Evolutionary conservation across 768 basidiomycete species (phyloP).

Genomic region (Termitomyces eurrhizus): DNA sequence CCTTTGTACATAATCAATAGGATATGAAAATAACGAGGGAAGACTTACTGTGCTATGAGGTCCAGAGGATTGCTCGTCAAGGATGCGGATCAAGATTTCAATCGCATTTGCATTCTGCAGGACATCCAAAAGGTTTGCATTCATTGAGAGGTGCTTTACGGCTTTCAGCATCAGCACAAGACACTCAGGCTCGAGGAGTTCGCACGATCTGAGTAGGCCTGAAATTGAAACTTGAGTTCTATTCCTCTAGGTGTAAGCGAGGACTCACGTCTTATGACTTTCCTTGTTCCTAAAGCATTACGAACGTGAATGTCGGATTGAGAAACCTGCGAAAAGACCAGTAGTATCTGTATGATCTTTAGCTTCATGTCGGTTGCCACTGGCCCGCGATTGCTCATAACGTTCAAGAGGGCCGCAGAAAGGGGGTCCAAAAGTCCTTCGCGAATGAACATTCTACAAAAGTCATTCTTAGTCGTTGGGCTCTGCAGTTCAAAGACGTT

Average conservation of each 20-base stretch:
- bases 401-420: constrained; percentile 83
- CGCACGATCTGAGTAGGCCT: constrained; percentile 88
- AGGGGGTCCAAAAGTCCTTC: constrained; percentile 94
- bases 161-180: constrained; percentile 90
- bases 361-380: constrained; percentile 71
- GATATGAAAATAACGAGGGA: not conserved
- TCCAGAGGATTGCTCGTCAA: constrained; percentile 78
- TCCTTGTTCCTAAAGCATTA: constrained; percentile 86
- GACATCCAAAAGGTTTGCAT: constrained; percentile 82
- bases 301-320: constrained; percentile 93
- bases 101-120: constrained; percentile 95
- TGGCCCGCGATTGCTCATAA: constrained; percentile 71
- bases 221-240: not conserved
- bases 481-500: constrained; percentile 96
- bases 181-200: constrained; percentile 82
- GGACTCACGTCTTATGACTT: constrained; percentile 80
- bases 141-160: constrained; percentile 96
- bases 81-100: constrained; percentile 81
- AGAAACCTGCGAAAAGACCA: constrained; percentile 95
- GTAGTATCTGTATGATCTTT: constrained; percentile 84
- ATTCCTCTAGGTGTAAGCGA: not conserved
- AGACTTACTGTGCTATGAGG: constrained; percentile 72
- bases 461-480: constrained; percentile 96
- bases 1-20: constrained; percentile 42
- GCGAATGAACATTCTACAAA: constrained; percentile 96